Evolutionary conservation across 257 asterid genomes (phyloP).

Genomic region (Cruciata laevipes): DNA sequence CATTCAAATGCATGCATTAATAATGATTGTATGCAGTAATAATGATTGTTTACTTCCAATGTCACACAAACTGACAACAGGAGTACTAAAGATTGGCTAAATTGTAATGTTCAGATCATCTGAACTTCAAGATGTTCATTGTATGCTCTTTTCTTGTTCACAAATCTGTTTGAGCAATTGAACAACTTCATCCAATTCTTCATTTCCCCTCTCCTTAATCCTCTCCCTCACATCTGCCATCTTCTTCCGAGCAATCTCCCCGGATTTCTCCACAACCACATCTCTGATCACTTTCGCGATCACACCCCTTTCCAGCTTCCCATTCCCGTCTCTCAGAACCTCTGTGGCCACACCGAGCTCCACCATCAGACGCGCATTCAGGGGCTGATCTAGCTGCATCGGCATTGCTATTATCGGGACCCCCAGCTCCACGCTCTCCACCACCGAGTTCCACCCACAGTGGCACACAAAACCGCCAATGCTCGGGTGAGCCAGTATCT

Average conservation of each 20-base stretch:
- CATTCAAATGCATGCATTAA: no score
- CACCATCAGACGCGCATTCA: slow-evolving; percentile 28
- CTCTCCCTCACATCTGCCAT: slow-evolving; percentile 8
- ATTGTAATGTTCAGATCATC: no score
- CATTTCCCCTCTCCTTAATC: slow-evolving; percentile 9
- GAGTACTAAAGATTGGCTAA: not conserved
- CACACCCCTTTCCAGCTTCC: slow-evolving; percentile 13
- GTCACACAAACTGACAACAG: no score
- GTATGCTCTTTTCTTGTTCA: not conserved
- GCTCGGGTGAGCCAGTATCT: slow-evolving; percentile 21
- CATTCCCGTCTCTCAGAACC: slow-evolving; percentile 17
- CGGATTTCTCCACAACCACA: slow-evolving; percentile 17
- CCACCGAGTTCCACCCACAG: slow-evolving; percentile 31
- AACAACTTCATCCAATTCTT: slow-evolving; percentile 17
- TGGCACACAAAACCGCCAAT: slow-evolving; percentile 30
- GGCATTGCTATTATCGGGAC: slow-evolving; percentile 33
- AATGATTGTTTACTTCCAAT: no score
- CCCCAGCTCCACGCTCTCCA: slow-evolving; percentile 28
- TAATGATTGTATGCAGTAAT: no score
- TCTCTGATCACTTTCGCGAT: slow-evolving; percentile 20
- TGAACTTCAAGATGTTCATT: not conserved
- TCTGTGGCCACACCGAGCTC: slow-evolving; percentile 25
- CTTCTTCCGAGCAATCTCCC: slow-evolving; percentile 14
- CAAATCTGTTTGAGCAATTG: slow-evolving; percentile 9
- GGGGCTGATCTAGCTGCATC: slow-evolving; percentile 33